phyloP scores from a whole-genome alignment of 352 stramenopile genomes.

The Pythium rishiriense region DNA sequence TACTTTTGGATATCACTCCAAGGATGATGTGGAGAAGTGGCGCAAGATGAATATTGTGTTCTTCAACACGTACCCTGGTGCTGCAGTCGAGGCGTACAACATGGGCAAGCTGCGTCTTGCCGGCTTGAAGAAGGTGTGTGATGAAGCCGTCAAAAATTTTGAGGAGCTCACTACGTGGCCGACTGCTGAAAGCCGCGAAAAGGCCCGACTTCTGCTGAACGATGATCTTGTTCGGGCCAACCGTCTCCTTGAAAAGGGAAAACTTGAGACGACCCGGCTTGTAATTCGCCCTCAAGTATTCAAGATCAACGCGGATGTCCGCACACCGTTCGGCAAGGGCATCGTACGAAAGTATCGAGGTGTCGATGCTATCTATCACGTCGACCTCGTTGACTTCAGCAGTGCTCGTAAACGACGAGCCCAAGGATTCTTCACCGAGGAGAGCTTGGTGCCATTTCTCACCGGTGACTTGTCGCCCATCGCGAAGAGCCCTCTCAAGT shows the following conservation, averaged over 20 bases:
- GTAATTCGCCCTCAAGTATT: constrained; percentile 69
- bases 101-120: constrained; percentile 70
- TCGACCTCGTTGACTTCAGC: constrained; percentile 74
- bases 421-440: constrained; percentile 56
- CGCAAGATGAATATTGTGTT: constrained; percentile 90
- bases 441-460: constrained; percentile 48
- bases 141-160: constrained; percentile 54
- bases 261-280: constrained; percentile 34
- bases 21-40: constrained; percentile 75
- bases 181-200: constrained; percentile 59
- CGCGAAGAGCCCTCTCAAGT: constrained; percentile 47
- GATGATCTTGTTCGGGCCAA: constrained; percentile 66
- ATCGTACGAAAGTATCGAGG: constrained; percentile 74
- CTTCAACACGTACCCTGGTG: constrained; percentile 90
- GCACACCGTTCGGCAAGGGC: constrained; percentile 60
- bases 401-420: constrained; percentile 43
- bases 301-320: constrained; percentile 52
- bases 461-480: constrained; percentile 39
- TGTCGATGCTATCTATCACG: constrained; percentile 78
- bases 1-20: constrained; percentile 81
- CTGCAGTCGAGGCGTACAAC: constrained; percentile 70
- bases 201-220: constrained; percentile 63
- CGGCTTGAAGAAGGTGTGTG: constrained; percentile 72
- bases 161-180: constrained; percentile 58
- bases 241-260: constrained; percentile 40